Base-by-base conservation (phyloP, 108 stramenopile genomes). In the Chaetoceros tenuissimus region DNA sequence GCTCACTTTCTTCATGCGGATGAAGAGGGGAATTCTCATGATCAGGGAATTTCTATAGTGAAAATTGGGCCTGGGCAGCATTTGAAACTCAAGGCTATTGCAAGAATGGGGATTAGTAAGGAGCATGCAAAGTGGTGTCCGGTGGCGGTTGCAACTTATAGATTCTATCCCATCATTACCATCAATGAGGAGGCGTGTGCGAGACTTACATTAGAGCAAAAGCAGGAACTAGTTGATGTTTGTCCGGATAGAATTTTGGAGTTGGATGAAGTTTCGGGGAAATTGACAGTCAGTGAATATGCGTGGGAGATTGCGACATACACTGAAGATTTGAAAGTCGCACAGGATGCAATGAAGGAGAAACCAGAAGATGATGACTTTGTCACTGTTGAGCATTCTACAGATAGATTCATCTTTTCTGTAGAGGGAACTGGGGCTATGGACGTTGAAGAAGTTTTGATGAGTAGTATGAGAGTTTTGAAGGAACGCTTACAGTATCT, bases 91-190 rank as follows among this genome's bases (percentile, higher is more conserved):
- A 92, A 92, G 49, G 94, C 93, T 5, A 74, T 93, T 46, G 98
- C 96, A 5, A 78, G 94, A 26, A 91, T 96, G 79, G 97, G 98
- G 18, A 97, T 94, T 28, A 74, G 74, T 53, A 97, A 97, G 66
- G 96, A 97, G 74, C 98, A 99, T 61, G 92, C 96, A 55, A 99
- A 99, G 74, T 99, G 97, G 97, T 88, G 79, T 48, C 96, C 98
- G 2, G 97, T 97, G 16, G 90, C 89, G 1, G 92, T 94, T 20
- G 96, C 94, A 3, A 94, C 95, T 3, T 96, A 94, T 55, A 80
- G 94, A 25, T 94, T 92, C 59, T 93, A 90, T 76, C 97, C 97
- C 24, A 73, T 84, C 49, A 89, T 98, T 44, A 76, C 73, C 20
- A 78, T 97, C 60, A 95, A 96, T 57, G 74, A 95, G 40, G 95